These are phyloP conservation scores for Boletus sp. DNA, from an alignment of 768 basidiomycete genomes.

Conservation along the genomic window DNA sequence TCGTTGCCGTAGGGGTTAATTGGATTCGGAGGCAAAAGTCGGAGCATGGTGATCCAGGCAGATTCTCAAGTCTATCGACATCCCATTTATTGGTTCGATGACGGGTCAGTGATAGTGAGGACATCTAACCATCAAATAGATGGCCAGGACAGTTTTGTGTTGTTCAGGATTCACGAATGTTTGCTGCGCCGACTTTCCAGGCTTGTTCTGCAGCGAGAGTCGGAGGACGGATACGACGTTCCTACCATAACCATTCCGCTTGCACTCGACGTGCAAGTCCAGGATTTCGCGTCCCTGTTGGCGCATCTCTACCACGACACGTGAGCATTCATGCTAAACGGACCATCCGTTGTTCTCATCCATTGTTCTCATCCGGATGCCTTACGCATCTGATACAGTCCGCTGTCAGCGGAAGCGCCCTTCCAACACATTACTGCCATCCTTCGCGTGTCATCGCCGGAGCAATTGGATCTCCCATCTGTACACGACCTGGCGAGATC, in stretches of 20 bases:
- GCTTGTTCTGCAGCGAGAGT: constrained; percentile 1
- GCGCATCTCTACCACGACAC: constrained; percentile 63
- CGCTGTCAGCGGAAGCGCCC: constrained; percentile 40
- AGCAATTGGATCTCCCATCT: constrained; percentile 53
- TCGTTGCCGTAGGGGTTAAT: constrained; percentile 2
- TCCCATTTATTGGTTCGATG: constrained; percentile 61
- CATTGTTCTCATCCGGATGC: neutral
- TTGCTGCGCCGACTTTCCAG: constrained; percentile 52
- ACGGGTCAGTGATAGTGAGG: constrained; percentile 56
- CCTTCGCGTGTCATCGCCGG: constrained; percentile 54
- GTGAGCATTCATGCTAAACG: constrained; percentile 41
- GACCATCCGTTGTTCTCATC: neutral
- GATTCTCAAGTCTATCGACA: constrained; percentile 29
- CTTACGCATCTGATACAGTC: constrained; percentile 37
- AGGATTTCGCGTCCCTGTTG: constrained; percentile 57
- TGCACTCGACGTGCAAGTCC: constrained; percentile 35
- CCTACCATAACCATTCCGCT: constrained; percentile 34
- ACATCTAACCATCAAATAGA: constrained; percentile 29
- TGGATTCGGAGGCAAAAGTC: constrained; percentile 1
- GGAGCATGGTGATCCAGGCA: neutral
- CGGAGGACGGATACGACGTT: constrained; percentile 1
- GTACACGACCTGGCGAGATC: constrained; percentile 45
- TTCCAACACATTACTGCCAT: constrained; percentile 50
- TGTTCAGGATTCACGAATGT: constrained; percentile 56
- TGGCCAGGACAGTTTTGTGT: constrained; percentile 12